phyloP scores from a whole-genome alignment of 2,329 filamentous ascomycete genomes.

The Pyrenophora seminiperda region DNA sequence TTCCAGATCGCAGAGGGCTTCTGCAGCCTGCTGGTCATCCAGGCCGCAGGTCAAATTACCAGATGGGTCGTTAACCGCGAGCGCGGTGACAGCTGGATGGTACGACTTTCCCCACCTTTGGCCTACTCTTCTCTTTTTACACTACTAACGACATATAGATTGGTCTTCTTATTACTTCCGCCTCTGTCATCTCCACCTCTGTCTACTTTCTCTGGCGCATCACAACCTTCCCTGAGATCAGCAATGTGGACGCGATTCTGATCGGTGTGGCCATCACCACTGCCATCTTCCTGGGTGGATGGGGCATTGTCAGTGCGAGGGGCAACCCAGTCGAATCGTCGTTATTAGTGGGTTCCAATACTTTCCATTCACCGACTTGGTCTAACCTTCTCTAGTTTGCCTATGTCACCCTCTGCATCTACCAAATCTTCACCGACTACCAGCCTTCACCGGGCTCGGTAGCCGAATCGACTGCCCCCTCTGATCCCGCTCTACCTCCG shows the following conservation, averaged over 20 bases:
- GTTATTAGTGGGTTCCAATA: conserved; percentile 61
- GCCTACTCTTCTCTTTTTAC: too few relatives aligned
- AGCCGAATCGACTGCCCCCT: conserved; percentile 57
- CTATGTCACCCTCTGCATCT: conserved; percentile 97
- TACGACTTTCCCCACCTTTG: conserved; percentile 58
- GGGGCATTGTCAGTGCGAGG: conserved; percentile 90
- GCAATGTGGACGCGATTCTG: conserved; percentile 87
- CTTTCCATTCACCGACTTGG: neutral
- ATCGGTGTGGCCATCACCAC: conserved; percentile 94
- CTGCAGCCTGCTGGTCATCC: conserved; percentile 93
- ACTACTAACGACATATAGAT: conserved; percentile 65
- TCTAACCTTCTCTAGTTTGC: conserved; percentile 65
- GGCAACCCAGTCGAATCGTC: conserved; percentile 96
- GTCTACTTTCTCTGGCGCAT: conserved; percentile 97
- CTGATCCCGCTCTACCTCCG: conserved; percentile 91
- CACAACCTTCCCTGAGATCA: conserved; percentile 88
- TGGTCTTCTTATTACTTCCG: conserved; percentile 81
- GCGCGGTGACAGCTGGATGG: conserved; percentile 95
- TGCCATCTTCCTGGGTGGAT: conserved; percentile 87
- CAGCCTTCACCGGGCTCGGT: conserved; percentile 70
- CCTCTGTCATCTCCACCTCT: conserved; percentile 88
- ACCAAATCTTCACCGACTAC: conserved; percentile 99
- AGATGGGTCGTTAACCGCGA: conserved; percentile 93
- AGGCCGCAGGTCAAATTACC: conserved; percentile 91
- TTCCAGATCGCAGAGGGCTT: conserved; percentile 97